Percentiles rank a stretch among this genome's conserved stretches.
Evolutionary conservation across 75 land plant species (phyloP).

Genomic region (Picea glauca): DNA sequence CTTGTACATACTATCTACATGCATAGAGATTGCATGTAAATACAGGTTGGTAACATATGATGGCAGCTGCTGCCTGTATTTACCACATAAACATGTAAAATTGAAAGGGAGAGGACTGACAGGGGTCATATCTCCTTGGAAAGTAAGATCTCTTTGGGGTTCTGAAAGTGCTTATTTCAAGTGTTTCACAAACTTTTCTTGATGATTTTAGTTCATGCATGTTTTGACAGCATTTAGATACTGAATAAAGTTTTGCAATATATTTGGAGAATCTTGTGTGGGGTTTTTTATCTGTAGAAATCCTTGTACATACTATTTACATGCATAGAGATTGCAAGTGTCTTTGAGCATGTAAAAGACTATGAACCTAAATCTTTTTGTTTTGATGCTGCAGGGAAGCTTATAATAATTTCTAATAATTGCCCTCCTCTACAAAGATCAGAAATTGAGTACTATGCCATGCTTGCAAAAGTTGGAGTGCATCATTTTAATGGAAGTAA

Average conservation of each 20-base stretch:
- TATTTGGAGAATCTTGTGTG: neutral
- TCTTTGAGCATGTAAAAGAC: neutral
- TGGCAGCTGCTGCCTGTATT: no score
- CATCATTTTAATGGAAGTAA: constrained; percentile 72
- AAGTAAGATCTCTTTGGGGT: neutral
- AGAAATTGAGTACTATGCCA: constrained; percentile 72
- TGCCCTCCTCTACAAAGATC: constrained; percentile 58
- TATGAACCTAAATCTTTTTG: neutral
- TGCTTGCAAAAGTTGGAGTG: constrained; percentile 58
- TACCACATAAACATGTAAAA: no score
- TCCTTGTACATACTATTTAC: neutral
- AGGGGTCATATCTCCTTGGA: neutral
- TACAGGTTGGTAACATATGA: no score
- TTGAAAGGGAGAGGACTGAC: no score
- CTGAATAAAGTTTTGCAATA: neutral
- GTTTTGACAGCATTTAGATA: neutral
- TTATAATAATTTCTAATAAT: constrained; percentile 53
- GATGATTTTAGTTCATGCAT: neutral
- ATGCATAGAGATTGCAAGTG: neutral
- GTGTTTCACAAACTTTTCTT: neutral
- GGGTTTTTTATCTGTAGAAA: neutral
- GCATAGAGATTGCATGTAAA: no score
- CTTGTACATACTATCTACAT: no score
- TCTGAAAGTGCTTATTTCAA: no score
- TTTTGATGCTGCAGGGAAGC: constrained; percentile 27